These are phyloP conservation scores for Sporothrix pseudoabietina DNA, from an alignment of 2,329 filamentous ascomycete species.

Conservation along the genomic window DNA sequence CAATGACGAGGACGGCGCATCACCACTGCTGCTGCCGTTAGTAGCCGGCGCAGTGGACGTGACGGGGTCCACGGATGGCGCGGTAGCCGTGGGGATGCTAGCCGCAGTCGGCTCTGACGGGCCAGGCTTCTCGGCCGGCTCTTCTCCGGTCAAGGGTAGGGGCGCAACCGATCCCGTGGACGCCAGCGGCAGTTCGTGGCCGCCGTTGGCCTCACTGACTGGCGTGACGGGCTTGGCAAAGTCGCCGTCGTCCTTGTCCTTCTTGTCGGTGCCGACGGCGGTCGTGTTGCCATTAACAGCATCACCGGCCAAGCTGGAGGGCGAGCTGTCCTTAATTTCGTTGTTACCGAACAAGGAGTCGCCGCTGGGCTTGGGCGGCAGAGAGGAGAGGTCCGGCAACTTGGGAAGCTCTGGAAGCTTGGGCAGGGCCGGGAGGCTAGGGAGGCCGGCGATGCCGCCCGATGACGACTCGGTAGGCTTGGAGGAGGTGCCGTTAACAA, in stretches of 20 bases:
- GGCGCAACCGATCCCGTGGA: neutral
- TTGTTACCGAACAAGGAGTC: neutral
- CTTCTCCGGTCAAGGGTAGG: neutral
- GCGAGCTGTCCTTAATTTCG: neutral
- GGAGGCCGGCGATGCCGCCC: neutral
- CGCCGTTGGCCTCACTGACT: conserved; percentile 18
- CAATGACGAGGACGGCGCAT: neutral
- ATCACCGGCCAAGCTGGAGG: neutral
- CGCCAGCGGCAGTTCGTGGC: neutral
- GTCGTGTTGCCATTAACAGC: neutral
- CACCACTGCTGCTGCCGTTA: neutral
- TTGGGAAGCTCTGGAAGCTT: neutral
- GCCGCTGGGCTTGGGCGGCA: neutral
- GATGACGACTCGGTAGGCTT: neutral
- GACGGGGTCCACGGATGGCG: neutral
- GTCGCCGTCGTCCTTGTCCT: neutral
- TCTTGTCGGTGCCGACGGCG: neutral
- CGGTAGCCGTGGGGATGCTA: conserved; percentile 17
- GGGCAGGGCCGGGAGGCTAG: neutral
- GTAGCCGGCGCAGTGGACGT: conserved; percentile 9
- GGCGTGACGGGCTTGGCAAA: conserved; percentile 28
- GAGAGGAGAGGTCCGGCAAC: no score
- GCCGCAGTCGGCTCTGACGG: neutral
- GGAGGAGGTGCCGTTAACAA: neutral
- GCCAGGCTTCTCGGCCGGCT: conserved; percentile 1